Conservation (phyloP, 768 basidiomycete species). For the Psilocybe tampanensis region DNA sequence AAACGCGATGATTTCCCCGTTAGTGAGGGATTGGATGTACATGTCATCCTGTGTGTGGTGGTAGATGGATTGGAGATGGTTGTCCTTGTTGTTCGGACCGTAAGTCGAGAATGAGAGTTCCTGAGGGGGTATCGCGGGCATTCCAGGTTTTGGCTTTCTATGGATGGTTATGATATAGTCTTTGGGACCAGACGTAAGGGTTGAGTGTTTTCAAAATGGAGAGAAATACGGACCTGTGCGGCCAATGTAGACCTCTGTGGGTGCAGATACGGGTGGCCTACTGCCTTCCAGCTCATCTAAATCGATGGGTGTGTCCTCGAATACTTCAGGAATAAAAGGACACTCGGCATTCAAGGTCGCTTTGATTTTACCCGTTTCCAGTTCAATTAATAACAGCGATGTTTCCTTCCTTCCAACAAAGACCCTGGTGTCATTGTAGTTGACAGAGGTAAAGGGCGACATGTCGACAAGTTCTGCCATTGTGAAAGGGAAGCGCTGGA, state of each 20-base stretch:
- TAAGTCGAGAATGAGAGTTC: slow-evolving; percentile 91
- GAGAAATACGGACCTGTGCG: slow-evolving; percentile 43
- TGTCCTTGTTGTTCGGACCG: slow-evolving; percentile 90
- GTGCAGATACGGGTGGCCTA: slow-evolving; percentile 34
- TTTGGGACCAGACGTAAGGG: slow-evolving; percentile 26
- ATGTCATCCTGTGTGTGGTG: slow-evolving; percentile 73
- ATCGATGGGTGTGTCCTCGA: slow-evolving; percentile 52
- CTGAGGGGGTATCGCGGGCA: slow-evolving; percentile 54
- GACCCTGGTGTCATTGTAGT: slow-evolving; percentile 63
- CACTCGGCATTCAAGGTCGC: slow-evolving; percentile 76
- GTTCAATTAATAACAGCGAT: slow-evolving; percentile 60
- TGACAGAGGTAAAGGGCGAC: slow-evolving; percentile 77
- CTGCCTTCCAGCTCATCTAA: slow-evolving; percentile 47
- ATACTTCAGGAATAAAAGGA: slow-evolving; percentile 63
- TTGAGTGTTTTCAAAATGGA: not conserved
- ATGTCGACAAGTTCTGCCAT: slow-evolving; percentile 93
- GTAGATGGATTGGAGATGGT: slow-evolving; percentile 71
- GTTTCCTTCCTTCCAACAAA: slow-evolving; percentile 95
- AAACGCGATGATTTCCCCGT: slow-evolving; percentile 80
- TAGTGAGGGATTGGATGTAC: slow-evolving; percentile 82
- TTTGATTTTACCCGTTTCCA: slow-evolving; percentile 61
- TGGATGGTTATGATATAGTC: slow-evolving; percentile 92
- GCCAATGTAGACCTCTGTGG: slow-evolving; percentile 52
- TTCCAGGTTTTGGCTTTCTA: slow-evolving; percentile 45
- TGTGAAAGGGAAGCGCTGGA: slow-evolving; percentile 89